Conservation (phyloP, 805 yeast genomes). For the Metschnikowia koreensis region DNA sequence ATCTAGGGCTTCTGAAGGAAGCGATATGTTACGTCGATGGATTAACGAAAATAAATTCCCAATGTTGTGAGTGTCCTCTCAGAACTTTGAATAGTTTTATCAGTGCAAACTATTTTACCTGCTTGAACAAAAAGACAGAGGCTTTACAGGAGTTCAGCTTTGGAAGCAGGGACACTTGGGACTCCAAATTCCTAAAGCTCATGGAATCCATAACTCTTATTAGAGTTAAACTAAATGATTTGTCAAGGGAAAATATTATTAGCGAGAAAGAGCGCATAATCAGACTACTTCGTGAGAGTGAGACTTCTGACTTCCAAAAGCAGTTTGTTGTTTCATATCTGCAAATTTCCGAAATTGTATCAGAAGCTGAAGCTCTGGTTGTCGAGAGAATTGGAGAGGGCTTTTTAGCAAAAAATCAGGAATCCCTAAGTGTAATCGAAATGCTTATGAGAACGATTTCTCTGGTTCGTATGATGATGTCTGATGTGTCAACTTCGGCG, state of each 20-base stretch:
- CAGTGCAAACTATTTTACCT: conserved; percentile 9
- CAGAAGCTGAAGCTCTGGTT: conserved; percentile 1
- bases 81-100: conserved; percentile 20
- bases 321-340: neutral
- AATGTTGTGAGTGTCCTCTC: conserved; percentile 21
- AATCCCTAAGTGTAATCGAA: neutral
- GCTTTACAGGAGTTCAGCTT: conserved; percentile 1
- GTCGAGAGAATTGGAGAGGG: neutral
- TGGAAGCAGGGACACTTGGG: conserved; percentile 2
- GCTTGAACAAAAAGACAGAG: conserved; percentile 15
- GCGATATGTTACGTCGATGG: conserved; percentile 55
- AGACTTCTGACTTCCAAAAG: neutral
- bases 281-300: neutral
- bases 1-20: conserved; percentile 58
- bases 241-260: neutral
- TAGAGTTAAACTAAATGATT: neutral
- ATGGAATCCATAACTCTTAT: neutral
- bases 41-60: conserved; percentile 36
- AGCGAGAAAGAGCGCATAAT: neutral
- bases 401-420: neutral
- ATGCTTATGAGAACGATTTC: conserved; percentile 8
- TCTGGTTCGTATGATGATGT: conserved; percentile 6
- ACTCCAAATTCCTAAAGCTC: conserved; percentile 1
- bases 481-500: neutral
- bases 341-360: conserved; percentile 3